These are phyloP conservation scores for Diaporthe vaccinii DNA, from an alignment of 2,329 filamentous ascomycete species.

Conservation along the genomic window DNA sequence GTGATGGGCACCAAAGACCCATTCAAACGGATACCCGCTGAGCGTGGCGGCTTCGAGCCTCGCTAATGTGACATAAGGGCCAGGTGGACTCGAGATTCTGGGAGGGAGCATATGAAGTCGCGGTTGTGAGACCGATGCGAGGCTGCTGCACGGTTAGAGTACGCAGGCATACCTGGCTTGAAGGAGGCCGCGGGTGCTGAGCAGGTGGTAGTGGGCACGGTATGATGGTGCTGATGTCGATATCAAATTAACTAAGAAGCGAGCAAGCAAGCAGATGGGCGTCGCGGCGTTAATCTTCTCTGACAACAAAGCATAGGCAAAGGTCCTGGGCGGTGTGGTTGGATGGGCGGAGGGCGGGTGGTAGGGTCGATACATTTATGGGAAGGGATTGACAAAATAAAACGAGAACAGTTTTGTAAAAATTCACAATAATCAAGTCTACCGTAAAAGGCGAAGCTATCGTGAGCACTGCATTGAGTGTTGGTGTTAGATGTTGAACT, in stretches of 20 bases:
- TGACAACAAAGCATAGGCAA: conserved; percentile 34
- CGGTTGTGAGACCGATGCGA: not conserved
- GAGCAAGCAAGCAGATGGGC: conserved; percentile 36
- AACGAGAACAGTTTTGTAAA: conserved; percentile 2
- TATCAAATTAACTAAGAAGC: conserved; percentile 35
- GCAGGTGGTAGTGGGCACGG: not conserved
- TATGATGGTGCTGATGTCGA: conserved; percentile 27
- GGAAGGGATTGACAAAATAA: conserved; percentile 9
- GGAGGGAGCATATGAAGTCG: not conserved
- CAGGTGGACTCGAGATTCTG: too few species aligned
- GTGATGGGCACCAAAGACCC: too few species aligned
- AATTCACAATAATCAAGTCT: conserved; percentile 18
- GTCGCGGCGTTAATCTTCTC: conserved; percentile 39
- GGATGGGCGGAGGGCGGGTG: conserved; percentile 8
- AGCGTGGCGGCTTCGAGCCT: not conserved
- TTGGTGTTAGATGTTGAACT: not conserved
- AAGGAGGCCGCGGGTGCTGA: not conserved
- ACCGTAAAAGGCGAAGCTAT: not conserved
- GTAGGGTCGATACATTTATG: conserved; percentile 26
- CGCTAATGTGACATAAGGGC: too few species aligned
- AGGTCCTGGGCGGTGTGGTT: conserved; percentile 12
- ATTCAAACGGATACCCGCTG: not conserved
- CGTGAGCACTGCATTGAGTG: not conserved
- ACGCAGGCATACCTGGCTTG: not conserved
- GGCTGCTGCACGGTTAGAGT: too few species aligned